phyloP scores from a whole-genome alignment of 2,329 filamentous ascomycete genomes.

The Plectosphaerella cucumerina region DNA sequence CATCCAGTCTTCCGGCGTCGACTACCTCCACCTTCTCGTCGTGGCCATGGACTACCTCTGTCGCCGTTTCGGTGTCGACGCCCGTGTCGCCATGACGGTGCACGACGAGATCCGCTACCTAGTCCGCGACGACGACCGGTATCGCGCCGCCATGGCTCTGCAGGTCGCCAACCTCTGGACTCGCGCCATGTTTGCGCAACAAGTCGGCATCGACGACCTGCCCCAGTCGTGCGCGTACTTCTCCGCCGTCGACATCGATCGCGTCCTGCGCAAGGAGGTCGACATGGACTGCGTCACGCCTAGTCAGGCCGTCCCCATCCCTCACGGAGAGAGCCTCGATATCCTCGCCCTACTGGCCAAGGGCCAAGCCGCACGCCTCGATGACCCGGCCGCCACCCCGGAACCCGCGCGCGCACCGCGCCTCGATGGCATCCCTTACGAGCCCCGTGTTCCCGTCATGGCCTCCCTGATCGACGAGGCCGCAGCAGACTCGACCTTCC shows the following conservation, averaged over 20 bases:
- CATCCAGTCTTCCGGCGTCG: conserved; percentile 94
- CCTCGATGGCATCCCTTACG: conserved; percentile 63
- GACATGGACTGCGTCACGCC: conserved; percentile 97
- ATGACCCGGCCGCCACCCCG: conserved; percentile 54
- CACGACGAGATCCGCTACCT: conserved; percentile 97
- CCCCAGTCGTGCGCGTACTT: conserved; percentile 95
- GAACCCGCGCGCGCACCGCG: conserved; percentile 46
- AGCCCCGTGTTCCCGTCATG: conserved; percentile 75
- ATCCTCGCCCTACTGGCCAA: conserved; percentile 74
- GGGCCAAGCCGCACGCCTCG: conserved; percentile 63
- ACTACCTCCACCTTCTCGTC: conserved; percentile 92
- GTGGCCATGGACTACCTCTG: conserved; percentile 92
- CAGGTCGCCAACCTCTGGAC: conserved; percentile 97
- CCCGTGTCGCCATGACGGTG: conserved; percentile 86
- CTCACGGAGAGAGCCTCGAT: conserved; percentile 82
- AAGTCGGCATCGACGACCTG: conserved; percentile 92
- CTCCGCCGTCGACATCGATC: conserved; percentile 90
- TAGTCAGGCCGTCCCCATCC: conserved; percentile 72
- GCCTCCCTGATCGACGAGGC: conserved; percentile 53
- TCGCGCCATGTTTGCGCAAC: conserved; percentile 92
- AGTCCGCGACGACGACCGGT: conserved; percentile 79
- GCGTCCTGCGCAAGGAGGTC: conserved; percentile 94
- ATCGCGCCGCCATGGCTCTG: conserved; percentile 84
- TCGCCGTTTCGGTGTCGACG: conserved; percentile 77
- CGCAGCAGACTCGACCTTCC: conserved; percentile 53